Evolutionary conservation across 2,329 filamentous ascomycete genomes (phyloP).

Genomic region (Talaromyces verruculosus): DNA sequence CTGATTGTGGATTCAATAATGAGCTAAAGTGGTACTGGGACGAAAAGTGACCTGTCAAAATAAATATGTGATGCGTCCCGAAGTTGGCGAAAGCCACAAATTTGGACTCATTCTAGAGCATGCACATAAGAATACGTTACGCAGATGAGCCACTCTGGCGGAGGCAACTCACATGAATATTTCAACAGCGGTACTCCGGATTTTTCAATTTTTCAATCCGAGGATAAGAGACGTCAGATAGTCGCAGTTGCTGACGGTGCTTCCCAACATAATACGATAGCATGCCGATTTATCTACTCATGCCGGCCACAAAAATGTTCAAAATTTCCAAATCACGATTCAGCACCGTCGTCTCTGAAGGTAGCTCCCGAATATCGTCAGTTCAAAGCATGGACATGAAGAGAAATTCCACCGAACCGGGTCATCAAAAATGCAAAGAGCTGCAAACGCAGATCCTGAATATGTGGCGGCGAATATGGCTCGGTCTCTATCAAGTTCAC

Average conservation of each 20-base stretch:
- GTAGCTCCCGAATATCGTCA: constrained; percentile 10
- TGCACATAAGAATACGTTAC: neutral
- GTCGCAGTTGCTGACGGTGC: neutral
- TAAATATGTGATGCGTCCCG: neutral
- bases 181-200: no score
- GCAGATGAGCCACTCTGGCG: neutral
- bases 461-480: constrained; percentile 26
- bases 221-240: neutral
- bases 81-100: neutral
- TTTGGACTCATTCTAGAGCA: neutral
- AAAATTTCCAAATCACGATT: constrained; percentile 14
- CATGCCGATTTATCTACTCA: neutral
- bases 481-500: constrained; percentile 27
- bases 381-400: constrained; percentile 10
- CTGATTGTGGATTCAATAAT: neutral
- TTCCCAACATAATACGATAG: neutral
- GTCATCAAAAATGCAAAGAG: constrained; percentile 20
- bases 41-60: constrained; percentile 3
- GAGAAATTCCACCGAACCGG: neutral
- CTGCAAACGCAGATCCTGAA: constrained; percentile 24
- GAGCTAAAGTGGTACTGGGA: neutral
- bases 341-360: constrained; percentile 16
- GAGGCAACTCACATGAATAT: neutral
- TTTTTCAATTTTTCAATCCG: neutral
- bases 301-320: constrained; percentile 16